Conservation (phyloP, 176 grass and related monocot species). For the Phoenix dactylifera region DNA sequence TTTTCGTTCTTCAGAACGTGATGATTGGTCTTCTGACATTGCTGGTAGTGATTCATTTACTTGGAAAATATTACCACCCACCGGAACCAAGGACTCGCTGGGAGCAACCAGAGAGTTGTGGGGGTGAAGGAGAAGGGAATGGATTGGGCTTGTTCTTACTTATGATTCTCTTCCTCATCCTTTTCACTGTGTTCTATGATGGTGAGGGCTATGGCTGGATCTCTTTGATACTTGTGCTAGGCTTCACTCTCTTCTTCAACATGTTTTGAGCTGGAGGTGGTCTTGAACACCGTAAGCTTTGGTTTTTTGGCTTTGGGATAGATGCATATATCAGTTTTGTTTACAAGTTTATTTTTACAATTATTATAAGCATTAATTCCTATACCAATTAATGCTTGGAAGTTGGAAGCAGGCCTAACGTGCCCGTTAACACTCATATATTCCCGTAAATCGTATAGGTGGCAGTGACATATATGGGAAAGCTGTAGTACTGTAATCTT, state of each 20-base stretch:
- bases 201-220: slow-evolving; percentile 53
- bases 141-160: slow-evolving; percentile 48
- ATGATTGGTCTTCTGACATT: slow-evolving; percentile 28
- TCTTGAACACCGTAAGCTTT: no score
- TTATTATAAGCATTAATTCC: no score
- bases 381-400: no score
- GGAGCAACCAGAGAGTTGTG: not conserved
- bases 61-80: slow-evolving; percentile 42
- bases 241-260: slow-evolving; percentile 52
- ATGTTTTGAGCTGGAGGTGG: slow-evolving; percentile 34
- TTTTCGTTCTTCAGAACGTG: slow-evolving; percentile 48
- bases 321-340: no score
- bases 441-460: no score
- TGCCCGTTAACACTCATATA: no score
- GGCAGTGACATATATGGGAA: no score
- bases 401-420: no score
- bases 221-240: slow-evolving; percentile 27
- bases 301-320: no score
- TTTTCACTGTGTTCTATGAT: slow-evolving; percentile 46
- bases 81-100: slow-evolving; percentile 11
- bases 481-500: no score
- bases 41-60: slow-evolving; percentile 33
- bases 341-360: no score
- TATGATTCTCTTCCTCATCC: slow-evolving; percentile 39
- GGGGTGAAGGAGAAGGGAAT: not conserved